Base-by-base conservation (phyloP, 2,329 filamentous ascomycete genomes). In the Ampelomyces quisqualis region DNA sequence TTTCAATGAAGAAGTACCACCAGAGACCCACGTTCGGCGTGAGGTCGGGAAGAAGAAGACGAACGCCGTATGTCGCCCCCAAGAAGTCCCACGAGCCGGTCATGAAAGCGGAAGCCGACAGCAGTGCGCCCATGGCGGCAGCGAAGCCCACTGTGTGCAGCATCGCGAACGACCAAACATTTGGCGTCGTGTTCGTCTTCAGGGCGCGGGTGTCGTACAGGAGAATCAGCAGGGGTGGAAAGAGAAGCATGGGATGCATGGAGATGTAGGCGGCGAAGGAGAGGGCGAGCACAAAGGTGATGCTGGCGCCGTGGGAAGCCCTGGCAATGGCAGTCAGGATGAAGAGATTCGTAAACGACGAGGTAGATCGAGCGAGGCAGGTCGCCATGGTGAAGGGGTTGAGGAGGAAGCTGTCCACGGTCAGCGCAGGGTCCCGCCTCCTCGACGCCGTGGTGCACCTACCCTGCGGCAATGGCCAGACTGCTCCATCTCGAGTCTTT, bases 1-100 rank as follows among this genome's bases (percentile, higher is more conserved):
- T 98, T 66, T 98, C 91, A 55, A 94, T 95, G 65, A 98, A 97
- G 72, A 98, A 98, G 71, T 98, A 98, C 93, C 93, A 98, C 93
- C 93, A 98, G 1, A 98, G 77, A 1, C 93, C 93, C 20, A 94
- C 86, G 53, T 97, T 98, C 9, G 93, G 93, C 0, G 91, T 94
- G 27, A 98, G 77, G 64, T 98, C 93, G 7, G 90, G 88, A 2
- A 98, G 79, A 1, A 93, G 82, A 24, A 98, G 78, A 57, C 95
- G 90, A 32, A 95, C 88, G 55, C 91, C 90, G 69, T 98, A 98
- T 1, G 93, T 96, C 14, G 90, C 89, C 6, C 78, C 71, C 14
- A 97, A 70, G 61, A 97, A 98, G 48, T 90, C 84, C 87, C 88
- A 95, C 2, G 90, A 94, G 47, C 81, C 77, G 1, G 86, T 88